A percentile compares a stretch with the other conserved stretches of the same genome.
Evolutionary conservation across 129 eudicot species (phyloP).

Genomic region (Chrysanthemum lavandulifolium): DNA sequence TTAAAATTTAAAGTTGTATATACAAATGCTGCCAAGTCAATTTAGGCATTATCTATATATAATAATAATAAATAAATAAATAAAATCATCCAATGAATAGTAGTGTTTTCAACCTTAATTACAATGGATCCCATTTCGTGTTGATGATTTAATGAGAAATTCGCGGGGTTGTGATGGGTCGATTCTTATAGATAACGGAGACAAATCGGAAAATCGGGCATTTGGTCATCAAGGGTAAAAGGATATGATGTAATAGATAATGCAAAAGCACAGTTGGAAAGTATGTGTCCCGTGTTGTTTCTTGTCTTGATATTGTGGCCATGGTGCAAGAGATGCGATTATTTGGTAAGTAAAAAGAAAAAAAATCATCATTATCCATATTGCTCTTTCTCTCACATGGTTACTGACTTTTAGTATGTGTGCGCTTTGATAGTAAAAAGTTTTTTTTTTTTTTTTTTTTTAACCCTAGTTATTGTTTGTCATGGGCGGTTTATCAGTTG

Average conservation of each 20-base stretch:
- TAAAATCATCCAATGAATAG: too few species aligned
- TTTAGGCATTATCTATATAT: too few species aligned
- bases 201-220: conserved; percentile 44
- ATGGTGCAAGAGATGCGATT: conserved; percentile 73
- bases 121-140: background rate
- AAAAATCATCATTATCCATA: background rate
- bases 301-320: conserved; percentile 77
- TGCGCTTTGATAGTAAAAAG: background rate
- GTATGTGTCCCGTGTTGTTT: conserved; percentile 62
- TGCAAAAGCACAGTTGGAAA: conserved; percentile 55
- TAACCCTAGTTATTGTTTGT: background rate
- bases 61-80: too few species aligned
- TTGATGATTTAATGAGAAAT: background rate
- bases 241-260: conserved; percentile 59
- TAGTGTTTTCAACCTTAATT: too few species aligned
- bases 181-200: conserved; percentile 53
- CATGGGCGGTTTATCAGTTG: conserved; percentile 57
- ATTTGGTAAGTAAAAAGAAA: conserved; percentile 34
- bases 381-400: background rate
- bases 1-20: too few species aligned
- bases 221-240: conserved; percentile 53
- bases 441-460: background rate
- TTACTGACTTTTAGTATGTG: conserved; percentile 15
- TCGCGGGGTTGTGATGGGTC: conserved; percentile 89
- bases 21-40: too few species aligned